Evolutionary conservation across 192 early-diverging fungal genomes (phyloP).

Genomic region (Anaeromyces robustus): DNA sequence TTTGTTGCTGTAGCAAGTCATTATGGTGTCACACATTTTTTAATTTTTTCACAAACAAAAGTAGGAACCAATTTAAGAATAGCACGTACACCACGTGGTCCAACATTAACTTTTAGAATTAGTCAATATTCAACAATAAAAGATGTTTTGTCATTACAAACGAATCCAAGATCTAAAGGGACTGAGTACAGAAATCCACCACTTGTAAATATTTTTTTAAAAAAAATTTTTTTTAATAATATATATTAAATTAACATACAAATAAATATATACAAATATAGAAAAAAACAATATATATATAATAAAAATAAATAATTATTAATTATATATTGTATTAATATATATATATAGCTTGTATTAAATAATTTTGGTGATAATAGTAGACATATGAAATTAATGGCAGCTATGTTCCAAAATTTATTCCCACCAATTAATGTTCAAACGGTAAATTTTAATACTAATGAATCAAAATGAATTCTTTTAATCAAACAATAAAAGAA

Average conservation of each 20-base stretch:
- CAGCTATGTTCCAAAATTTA: slow-evolving; percentile 90
- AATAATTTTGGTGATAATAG: slow-evolving; percentile 60
- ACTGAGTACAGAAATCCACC: slow-evolving; percentile 64
- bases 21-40: slow-evolving; percentile 71
- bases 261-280: too few relatives aligned
- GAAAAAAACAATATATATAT: too few relatives aligned
- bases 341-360: slow-evolving; percentile 41
- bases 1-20: slow-evolving; percentile 75
- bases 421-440: slow-evolving; percentile 90
- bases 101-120: slow-evolving; percentile 79
- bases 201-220: slow-evolving; percentile 45
- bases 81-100: slow-evolving; percentile 73
- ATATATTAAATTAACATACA: too few relatives aligned
- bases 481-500: slow-evolving; percentile 45
- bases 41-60: slow-evolving; percentile 77
- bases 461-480: too few relatives aligned
- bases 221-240: too few relatives aligned
- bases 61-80: slow-evolving; percentile 65
- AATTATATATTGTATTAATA: too few relatives aligned
- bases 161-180: slow-evolving; percentile 57
- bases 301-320: neutral
- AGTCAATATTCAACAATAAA: slow-evolving; percentile 60
- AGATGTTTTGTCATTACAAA: slow-evolving; percentile 69
- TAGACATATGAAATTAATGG: slow-evolving; percentile 78
- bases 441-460: too few relatives aligned